These are phyloP conservation scores for Mycena maculata DNA, from an alignment of 768 basidiomycete species.

Conservation along the genomic window DNA sequence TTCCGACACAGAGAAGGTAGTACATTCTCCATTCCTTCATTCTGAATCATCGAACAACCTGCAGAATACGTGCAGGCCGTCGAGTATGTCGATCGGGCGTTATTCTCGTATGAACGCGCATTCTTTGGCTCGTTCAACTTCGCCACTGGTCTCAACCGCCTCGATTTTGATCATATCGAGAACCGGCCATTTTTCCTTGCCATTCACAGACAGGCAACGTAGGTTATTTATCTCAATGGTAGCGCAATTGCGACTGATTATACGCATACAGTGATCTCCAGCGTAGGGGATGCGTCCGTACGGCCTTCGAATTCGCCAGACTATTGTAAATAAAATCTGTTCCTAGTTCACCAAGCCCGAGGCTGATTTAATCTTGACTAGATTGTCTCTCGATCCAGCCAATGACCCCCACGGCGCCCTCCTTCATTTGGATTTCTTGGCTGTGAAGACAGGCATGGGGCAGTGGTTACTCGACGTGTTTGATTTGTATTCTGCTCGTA, in stretches of 20 bases:
- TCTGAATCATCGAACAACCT: neutral
- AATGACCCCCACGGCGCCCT: conserved; percentile 90
- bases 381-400: conserved; percentile 78
- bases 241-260: neutral
- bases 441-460: conserved; percentile 82
- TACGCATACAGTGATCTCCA: conserved; percentile 73
- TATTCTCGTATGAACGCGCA: conserved; percentile 93
- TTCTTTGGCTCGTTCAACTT: conserved; percentile 91
- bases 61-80: conserved; percentile 85
- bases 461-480: conserved; percentile 85
- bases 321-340: conserved; percentile 69
- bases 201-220: conserved; percentile 86
- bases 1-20: conserved; percentile 89
- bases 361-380: conserved; percentile 5
- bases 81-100: conserved; percentile 90
- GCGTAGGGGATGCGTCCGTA: conserved; percentile 89
- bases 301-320: conserved; percentile 92
- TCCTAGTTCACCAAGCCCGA: neutral
- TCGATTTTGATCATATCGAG: conserved; percentile 92
- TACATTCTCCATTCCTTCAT: neutral
- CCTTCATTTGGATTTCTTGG: conserved; percentile 86
- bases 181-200: conserved; percentile 94
- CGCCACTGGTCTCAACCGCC: conserved; percentile 80
- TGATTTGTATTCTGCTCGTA: conserved; percentile 54
- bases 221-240: conserved; percentile 49